Evolutionary conservation across 2,329 filamentous ascomycete species (phyloP).

Genomic region (Pyrenophora teres): DNA sequence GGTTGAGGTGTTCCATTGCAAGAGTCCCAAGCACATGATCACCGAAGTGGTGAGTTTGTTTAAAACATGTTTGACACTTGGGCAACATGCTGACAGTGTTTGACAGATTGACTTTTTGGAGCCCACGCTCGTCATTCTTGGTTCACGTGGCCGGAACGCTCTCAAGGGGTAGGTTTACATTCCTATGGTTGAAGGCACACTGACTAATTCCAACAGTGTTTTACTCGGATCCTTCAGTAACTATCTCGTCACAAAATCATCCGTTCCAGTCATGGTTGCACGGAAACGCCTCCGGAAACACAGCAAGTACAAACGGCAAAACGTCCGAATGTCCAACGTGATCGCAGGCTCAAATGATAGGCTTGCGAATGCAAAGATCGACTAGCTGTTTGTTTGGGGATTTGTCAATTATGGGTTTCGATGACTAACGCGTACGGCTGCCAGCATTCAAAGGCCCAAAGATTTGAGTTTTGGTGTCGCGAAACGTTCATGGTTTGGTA

Average conservation of each 20-base stretch:
- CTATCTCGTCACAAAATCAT: conserved; percentile 95
- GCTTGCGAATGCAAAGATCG: conserved; percentile 75
- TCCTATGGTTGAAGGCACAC: conserved; percentile 9
- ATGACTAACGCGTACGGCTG: conserved; percentile 16
- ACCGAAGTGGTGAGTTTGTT: conserved; percentile 74
- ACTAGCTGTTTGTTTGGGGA: conserved; percentile 54
- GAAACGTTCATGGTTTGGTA: conserved; percentile 44
- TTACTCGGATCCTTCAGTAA: conserved; percentile 96
- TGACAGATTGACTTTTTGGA: conserved; percentile 81
- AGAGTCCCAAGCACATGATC: conserved; percentile 93
- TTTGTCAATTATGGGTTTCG: conserved; percentile 41
- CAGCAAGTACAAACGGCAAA: conserved; percentile 74
- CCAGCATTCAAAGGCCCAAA: conserved; percentile 12
- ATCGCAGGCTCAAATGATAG: conserved; percentile 70
- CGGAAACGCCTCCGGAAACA: conserved; percentile 87
- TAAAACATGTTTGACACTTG: conserved; percentile 16
- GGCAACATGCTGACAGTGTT: conserved; percentile 30
- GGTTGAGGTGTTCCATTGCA: conserved; percentile 97
- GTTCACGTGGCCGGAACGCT: conserved; percentile 86
- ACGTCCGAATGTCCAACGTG: conserved; percentile 79
- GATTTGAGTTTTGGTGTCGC: conserved; percentile 26
- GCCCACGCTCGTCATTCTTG: conserved; percentile 90
- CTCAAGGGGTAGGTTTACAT: conserved; percentile 77
- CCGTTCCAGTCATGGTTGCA: conserved; percentile 96
- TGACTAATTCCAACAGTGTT: conserved; percentile 63